These are phyloP conservation scores for Chalciporus sphaerocephalus DNA, from an alignment of 768 basidiomycete species.

Conservation along the genomic window DNA sequence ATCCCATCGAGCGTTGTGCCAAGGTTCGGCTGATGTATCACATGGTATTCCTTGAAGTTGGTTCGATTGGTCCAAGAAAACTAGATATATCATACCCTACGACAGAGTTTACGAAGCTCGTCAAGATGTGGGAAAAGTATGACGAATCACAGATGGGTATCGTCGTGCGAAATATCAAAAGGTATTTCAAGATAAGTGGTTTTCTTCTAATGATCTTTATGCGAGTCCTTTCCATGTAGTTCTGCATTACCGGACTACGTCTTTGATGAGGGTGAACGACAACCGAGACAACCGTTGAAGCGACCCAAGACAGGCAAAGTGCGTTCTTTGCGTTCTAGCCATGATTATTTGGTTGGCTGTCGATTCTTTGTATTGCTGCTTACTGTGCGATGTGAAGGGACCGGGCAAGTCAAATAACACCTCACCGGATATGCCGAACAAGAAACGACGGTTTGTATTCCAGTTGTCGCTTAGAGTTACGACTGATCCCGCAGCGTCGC, in stretches of 20 bases:
- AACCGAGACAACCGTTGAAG: constrained; percentile 65
- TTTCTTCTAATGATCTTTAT: constrained; percentile 17
- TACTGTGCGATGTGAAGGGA: constrained; percentile 45
- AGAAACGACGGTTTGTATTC: constrained; percentile 72
- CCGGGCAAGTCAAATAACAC: constrained; percentile 56
- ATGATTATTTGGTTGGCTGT: constrained; percentile 10
- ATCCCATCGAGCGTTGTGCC: constrained; percentile 11
- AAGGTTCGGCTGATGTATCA: constrained; percentile 16
- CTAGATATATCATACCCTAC: constrained; percentile 98
- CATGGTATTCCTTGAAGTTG: constrained; percentile 46
- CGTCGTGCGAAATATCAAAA: constrained; percentile 88
- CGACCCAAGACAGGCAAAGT: constrained; percentile 64
- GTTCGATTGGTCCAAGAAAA: constrained; percentile 69
- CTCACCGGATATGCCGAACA: constrained; percentile 71
- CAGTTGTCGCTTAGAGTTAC: constrained; percentile 9
- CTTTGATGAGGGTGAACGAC: constrained; percentile 77
- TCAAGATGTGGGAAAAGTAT: constrained; percentile 94
- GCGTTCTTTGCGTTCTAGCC: constrained; percentile 27
- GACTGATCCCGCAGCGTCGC: constrained; percentile 29
- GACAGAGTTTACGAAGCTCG: constrained; percentile 88
- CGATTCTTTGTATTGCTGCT: constrained; percentile 17
- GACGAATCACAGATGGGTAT: constrained; percentile 93
- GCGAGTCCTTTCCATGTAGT: constrained; percentile 36
- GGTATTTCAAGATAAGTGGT: constrained; percentile 42
- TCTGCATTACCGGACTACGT: constrained; percentile 76